Evolutionary conservation across 345 rosid genomes (phyloP), one percentile per base, ranked within the genome.

Genomic region (Toxicodendron radicans): DNA sequence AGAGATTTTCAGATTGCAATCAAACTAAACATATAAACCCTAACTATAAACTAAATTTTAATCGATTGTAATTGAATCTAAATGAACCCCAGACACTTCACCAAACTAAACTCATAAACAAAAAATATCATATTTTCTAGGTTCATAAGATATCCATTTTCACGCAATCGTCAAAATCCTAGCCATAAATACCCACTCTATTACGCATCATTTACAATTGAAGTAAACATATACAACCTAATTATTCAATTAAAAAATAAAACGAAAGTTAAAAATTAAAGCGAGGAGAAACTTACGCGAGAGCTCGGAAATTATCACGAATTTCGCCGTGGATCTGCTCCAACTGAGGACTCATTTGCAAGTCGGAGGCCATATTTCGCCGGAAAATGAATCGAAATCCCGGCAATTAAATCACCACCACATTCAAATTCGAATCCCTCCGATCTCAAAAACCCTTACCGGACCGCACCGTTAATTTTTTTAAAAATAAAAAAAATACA

Each of bases 321-420:
- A 95, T 95, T 83, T 95, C 96, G 30, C 94, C 98, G 71, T 92
- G 97, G 93, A 91, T 92, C 94, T 91, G 99, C 88, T 95, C 97
- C 89, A 95, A 79, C 85, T 88, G 94, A 73, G 97, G 91, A 69
- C 76, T 85, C 97, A 91, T 89, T 78, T 82, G 95, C 72, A 94
- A 79, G 49, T 86, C 85, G 51, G 79, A 51, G 51, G 94, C 87
- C 97, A 89, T 90, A 23, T 5, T 30, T 57, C 77, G 76, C 75
- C 87, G 78, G 89, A 76, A 80, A 81, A 61, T 43, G 32, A 5
- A 5, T 64, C 16, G 71, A 76, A 78, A 68, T 74, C 81, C 71
- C 78, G 83, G 83, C 79, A 46, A 63, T 35, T 52, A 58, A 51
- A 63, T 51, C 16, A 49, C 5, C 75, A 56, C 48, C 23, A 66